Evolutionary conservation across 208 protist species (phyloP), one percentile per base, ranked within the genome.

Genomic region (Trypanosomatidae sp.): DNA sequence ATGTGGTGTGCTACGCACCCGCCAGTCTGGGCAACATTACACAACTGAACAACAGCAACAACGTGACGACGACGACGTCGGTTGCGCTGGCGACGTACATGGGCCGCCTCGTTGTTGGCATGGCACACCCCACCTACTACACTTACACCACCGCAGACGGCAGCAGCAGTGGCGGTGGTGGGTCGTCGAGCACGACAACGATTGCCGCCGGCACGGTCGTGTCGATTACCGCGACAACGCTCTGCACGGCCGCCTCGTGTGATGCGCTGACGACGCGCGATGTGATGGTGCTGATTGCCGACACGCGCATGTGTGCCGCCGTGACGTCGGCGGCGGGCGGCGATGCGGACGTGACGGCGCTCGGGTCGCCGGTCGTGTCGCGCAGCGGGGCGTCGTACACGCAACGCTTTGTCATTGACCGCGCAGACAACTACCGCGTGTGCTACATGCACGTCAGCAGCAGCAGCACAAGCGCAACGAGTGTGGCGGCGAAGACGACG

Each of bases 91-190:
- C 59, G 33, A 81, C 73, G 27, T 94, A 88, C 61, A 59, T 87
- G 48, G 81, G 81, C 15, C 44, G 39, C n/a, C 16, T 94, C 11
- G 69, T 32, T 35, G 71, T 91, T 16, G 57, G 38, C 13, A 58
- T 75, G 58, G 66, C 78, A 4, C 73, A 94, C 47, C 86, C 86
- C n/a, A 64, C 76, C n/a, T 89, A 82, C 62, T 94, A 89, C 71
- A 80, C 69, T 28, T 47, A 75, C 15, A 48, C 43, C n/a, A 75
- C 57, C 22, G 63, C 54, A 8, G 56, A 64, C 18, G 68, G 41
- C 25, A 30, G 18, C 19, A 33, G 19, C 24, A 25, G 22, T n/a
- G n/a, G n/a, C n/a, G n/a, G n/a, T n/a, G n/a, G n/a, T n/a, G n/a
- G n/a, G n/a, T n/a, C n/a, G n/a, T n/a, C n/a, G n/a, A n/a, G n/a